Evolutionary conservation across 2,329 filamentous ascomycete genomes (phyloP), one percentile per base, ranked within the genome.

Genomic region (Fusarium avenaceum): DNA sequence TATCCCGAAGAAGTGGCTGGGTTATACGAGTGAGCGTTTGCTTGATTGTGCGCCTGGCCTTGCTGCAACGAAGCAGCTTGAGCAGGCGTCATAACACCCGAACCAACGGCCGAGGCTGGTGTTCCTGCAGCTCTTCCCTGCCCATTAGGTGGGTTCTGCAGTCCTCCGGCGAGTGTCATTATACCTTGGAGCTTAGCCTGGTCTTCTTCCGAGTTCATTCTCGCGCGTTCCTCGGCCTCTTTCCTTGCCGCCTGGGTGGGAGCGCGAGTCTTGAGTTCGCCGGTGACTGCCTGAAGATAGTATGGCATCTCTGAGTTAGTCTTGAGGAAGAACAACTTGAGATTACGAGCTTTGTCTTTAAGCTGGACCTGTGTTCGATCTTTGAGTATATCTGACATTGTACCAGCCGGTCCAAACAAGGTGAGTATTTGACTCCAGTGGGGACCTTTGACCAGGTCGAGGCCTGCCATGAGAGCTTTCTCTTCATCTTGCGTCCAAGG

Each of bases 371-470:
- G 93, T 44, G 94, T 96, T 33, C 93, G 87, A 76, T 97, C 94
- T 71, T 94, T 95, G 20, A 97, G 84, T 24, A 95, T 91, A 71
- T 95, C 91, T 46, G 89, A 94, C 24, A 95, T 87, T 0, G 90
- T 91, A 7, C 94, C 94, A 42, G 90, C 91, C 0, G 88, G 86
- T 1, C 94, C 94, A 76, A 95, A 97, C 42, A 97, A 86, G 3
- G 90, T 90, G 14, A 97, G 83, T 46, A 97, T 97, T 76, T 97
- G 93, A 71, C 92, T 95, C 94, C 94, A 97, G 74, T 97, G 93
- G 19, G 94, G 94, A 0, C 94, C 94, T 76, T 94, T 94, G 46
- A 97, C 94, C 76, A 91, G 89, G 74, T 96, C 94, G 6, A 97
- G 86, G 1, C 94, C 94, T 48, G 91, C 88, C 90, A 97, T 95